Conservation (phyloP, 1,284 basidiomycete species). For the Microbotryum lychnidis-dioicae region DNA sequence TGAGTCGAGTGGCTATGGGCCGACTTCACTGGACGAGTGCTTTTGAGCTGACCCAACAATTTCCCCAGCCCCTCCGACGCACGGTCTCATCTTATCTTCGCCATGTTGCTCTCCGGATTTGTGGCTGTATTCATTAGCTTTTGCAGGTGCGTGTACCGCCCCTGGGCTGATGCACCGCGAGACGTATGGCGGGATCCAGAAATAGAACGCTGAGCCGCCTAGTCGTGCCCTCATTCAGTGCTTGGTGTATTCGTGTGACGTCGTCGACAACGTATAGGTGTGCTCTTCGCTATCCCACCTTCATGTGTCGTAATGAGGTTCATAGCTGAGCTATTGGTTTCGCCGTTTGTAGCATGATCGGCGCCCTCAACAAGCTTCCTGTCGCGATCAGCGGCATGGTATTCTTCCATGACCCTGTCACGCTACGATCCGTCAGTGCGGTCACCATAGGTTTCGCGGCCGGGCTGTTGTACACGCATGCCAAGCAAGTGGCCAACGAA, state of each 20-base stretch:
- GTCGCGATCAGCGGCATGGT: slow-evolving; percentile 92
- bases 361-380: slow-evolving; percentile 93
- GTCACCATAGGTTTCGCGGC: slow-evolving; percentile 83
- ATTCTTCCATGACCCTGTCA: slow-evolving; percentile 65
- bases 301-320: background rate
- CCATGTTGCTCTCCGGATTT: background rate
- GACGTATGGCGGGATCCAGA: too few relatives aligned
- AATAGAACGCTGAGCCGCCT: too few relatives aligned
- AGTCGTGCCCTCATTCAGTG: background rate
- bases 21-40: background rate
- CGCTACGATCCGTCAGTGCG: slow-evolving; percentile 79
- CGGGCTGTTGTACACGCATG: slow-evolving; percentile 43
- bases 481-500: slow-evolving; percentile 4
- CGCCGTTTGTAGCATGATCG: slow-evolving; percentile 69
- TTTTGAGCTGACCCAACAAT: background rate
- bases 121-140: slow-evolving; percentile 4
- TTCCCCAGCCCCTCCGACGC: background rate
- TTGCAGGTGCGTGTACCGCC: background rate
- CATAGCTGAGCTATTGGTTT: background rate
- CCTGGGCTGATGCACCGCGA: too few relatives aligned
- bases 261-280: slow-evolving; percentile 3
- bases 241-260: slow-evolving; percentile 5
- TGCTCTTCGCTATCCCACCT: background rate
- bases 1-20: background rate
- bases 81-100: background rate